phyloP scores from a whole-genome alignment of 306 rosid genomes.

The Prunus fruticosa region DNA sequence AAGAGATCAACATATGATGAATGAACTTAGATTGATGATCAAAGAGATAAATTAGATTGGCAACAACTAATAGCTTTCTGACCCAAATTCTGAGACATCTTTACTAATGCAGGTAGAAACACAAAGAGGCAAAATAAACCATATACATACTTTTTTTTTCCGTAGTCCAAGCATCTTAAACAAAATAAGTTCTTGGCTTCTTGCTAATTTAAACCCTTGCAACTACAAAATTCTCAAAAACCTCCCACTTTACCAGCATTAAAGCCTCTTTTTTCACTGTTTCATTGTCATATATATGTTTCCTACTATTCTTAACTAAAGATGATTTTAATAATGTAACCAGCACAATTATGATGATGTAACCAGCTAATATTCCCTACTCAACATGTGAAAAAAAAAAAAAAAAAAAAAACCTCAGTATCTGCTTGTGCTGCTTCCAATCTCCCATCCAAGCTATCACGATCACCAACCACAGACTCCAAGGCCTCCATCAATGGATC shows the following conservation, averaged over 20 bases:
- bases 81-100: neutral
- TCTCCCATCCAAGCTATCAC: conserved; percentile 56
- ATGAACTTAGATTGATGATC: neutral
- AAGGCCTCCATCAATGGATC: conserved; percentile 79
- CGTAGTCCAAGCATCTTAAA: neutral
- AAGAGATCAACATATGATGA: neutral
- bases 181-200: neutral
- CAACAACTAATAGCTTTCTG: neutral
- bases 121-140: neutral
- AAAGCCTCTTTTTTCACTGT: neutral
- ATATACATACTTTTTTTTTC: neutral
- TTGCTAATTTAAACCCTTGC: neutral
- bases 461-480: conserved; percentile 77
- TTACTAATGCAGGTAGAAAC: neutral
- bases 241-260: neutral
- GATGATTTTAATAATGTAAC: neutral
- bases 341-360: neutral
- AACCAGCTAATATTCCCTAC: neutral
- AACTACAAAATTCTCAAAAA: neutral
- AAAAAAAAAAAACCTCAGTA: conserved; percentile 55
- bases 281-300: neutral
- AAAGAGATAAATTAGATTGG: neutral
- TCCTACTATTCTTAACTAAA: neutral
- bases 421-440: conserved; percentile 59
- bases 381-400: neutral